phyloP scores from a whole-genome alignment of 2,329 filamentous ascomycete genomes.

The Eurotiales sp. region DNA sequence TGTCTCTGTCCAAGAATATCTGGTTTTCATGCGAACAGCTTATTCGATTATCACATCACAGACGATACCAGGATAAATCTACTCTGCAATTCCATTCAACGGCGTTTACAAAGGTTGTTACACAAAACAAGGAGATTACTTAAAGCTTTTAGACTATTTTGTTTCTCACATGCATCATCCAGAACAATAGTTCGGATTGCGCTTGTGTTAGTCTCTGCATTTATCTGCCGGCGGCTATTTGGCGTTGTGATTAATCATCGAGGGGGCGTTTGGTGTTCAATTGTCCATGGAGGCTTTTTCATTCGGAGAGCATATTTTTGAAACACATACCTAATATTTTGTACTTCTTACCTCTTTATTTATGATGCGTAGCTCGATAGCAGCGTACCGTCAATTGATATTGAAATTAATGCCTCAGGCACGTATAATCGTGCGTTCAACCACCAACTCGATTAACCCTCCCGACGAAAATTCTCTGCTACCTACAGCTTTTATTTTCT shows the following conservation, averaged over 20 bases:
- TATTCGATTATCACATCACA: constrained; percentile 5
- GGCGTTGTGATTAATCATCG: neutral
- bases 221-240: neutral
- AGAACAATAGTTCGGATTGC: neutral
- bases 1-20: neutral
- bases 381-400: neutral
- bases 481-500: too few species aligned
- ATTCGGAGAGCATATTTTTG: constrained; percentile 2
- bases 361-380: neutral
- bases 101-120: constrained; percentile 12
- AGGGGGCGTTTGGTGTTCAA: neutral
- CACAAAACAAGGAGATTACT: constrained; percentile 2
- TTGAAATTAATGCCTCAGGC: neutral
- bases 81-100: constrained; percentile 10
- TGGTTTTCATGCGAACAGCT: neutral
- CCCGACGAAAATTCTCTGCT: too few species aligned
- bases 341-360: neutral
- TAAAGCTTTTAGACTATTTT: neutral
- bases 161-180: constrained; percentile 1
- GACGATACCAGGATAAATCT: constrained; percentile 17
- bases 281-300: too few species aligned
- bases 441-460: too few species aligned
- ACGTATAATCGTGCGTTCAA: too few species aligned
- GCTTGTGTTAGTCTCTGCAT: neutral
- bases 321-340: constrained; percentile 8